These are phyloP conservation scores for Thelonectria blattea DNA, from an alignment of 2,329 filamentous ascomycete species.

Conservation along the genomic window DNA sequence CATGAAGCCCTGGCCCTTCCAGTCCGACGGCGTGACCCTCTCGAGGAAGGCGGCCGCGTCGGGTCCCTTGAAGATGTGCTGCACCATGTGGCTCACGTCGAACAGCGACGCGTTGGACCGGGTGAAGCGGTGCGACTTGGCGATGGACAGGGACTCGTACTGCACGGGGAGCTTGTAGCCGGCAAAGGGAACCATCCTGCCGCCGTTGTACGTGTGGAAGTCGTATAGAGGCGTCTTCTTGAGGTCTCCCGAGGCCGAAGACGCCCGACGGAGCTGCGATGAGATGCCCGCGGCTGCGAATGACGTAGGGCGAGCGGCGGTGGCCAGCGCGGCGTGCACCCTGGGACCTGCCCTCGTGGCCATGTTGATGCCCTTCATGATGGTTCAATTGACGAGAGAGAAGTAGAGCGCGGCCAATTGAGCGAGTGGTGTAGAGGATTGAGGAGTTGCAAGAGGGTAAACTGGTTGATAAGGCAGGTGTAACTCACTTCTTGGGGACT, in stretches of 20 bases:
- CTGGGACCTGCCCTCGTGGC: constrained; percentile 41
- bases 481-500: not conserved
- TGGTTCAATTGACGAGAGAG: constrained; percentile 31
- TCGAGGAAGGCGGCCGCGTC: constrained; percentile 83
- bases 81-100: constrained; percentile 96
- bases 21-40: constrained; percentile 78
- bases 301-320: constrained; percentile 31
- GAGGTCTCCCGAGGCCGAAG: constrained; percentile 42
- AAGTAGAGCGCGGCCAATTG: constrained; percentile 26
- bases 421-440: constrained; percentile 14
- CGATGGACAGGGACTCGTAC: constrained; percentile 78
- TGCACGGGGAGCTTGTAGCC: constrained; percentile 93
- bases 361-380: constrained; percentile 43
- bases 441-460: constrained; percentile 16
- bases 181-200: constrained; percentile 96
- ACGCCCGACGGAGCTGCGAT: constrained; percentile 39
- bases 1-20: constrained; percentile 68
- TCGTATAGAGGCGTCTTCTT: constrained; percentile 78
- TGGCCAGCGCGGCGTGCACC: constrained; percentile 33
- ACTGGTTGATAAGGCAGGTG: constrained; percentile 19
- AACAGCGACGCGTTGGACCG: constrained; percentile 88
- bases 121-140: constrained; percentile 89
- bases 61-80: constrained; percentile 83
- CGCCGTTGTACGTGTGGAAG: constrained; percentile 77
- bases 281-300: constrained; percentile 22